phyloP scores from a whole-genome alignment of 768 basidiomycete species.

The Tricholoma sp. region DNA sequence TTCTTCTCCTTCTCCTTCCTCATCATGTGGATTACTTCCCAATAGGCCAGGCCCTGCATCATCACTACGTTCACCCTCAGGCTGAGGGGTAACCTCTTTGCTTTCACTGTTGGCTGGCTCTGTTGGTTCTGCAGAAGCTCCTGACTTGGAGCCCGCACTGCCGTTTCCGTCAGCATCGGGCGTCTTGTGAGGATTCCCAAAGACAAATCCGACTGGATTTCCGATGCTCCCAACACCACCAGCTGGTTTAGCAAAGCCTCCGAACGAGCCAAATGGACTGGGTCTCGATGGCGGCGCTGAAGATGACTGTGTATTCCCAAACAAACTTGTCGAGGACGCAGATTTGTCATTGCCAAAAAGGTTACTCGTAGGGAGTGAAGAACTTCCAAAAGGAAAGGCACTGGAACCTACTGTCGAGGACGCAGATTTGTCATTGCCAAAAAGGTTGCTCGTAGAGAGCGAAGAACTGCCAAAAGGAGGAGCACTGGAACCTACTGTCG shows the following conservation, averaged over 20 bases:
- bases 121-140: background rate
- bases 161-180: conserved; percentile 9
- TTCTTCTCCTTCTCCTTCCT: conserved; percentile 79
- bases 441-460: background rate
- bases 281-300: conserved; percentile 11
- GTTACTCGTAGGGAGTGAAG: background rate
- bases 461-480: background rate
- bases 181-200: conserved; percentile 35
- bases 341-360: conserved; percentile 4
- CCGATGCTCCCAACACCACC: conserved; percentile 45
- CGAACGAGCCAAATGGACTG: conserved; percentile 23
- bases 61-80: conserved; percentile 7
- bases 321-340: conserved; percentile 1
- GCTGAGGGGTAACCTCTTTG: conserved; percentile 1
- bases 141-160: background rate
- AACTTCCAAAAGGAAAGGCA: background rate
- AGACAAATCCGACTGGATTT: conserved; percentile 62
- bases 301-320: conserved; percentile 1
- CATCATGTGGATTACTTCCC: conserved; percentile 45
- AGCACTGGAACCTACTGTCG: conserved; percentile 1
- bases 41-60: conserved; percentile 18
- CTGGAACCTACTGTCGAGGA: conserved; percentile 2
- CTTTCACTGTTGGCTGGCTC: conserved; percentile 5
- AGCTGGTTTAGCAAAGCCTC: conserved; percentile 27
- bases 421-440: conserved; percentile 5